These are phyloP conservation scores for Tolypocladium tropicale DNA, from an alignment of 2,329 filamentous ascomycete species.

Conservation along the genomic window DNA sequence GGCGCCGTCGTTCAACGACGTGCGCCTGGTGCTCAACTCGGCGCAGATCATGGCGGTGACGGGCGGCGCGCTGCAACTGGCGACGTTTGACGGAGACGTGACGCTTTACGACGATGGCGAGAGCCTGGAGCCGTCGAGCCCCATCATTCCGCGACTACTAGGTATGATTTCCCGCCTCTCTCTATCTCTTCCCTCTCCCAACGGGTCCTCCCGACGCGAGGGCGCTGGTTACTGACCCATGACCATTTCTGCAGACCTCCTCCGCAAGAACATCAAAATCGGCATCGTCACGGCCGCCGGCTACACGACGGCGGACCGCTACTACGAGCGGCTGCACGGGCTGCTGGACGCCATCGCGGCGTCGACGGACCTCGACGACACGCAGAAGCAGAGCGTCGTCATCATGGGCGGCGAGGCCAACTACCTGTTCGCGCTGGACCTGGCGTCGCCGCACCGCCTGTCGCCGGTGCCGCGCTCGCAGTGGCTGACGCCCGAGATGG, in stretches of 20 bases:
- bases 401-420: slow-evolving; percentile 96
- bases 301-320: slow-evolving; percentile 78
- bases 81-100: slow-evolving; percentile 96
- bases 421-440: slow-evolving; percentile 78
- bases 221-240: too few species aligned
- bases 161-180: slow-evolving; percentile 20
- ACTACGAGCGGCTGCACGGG: slow-evolving; percentile 79
- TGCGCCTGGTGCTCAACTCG: slow-evolving; percentile 86
- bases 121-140: slow-evolving; percentile 63
- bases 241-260: slow-evolving; percentile 51
- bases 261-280: slow-evolving; percentile 69
- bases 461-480: slow-evolving; percentile 52
- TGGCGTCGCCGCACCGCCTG: slow-evolving; percentile 55
- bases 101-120: slow-evolving; percentile 90
- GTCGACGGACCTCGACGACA: slow-evolving; percentile 46
- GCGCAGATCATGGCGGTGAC: slow-evolving; percentile 91
- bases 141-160: slow-evolving; percentile 59
- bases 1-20: slow-evolving; percentile 93
- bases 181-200: not conserved
- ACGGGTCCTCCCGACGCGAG: too few species aligned
- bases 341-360: slow-evolving; percentile 68
- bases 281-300: slow-evolving; percentile 96
- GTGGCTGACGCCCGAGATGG: slow-evolving; percentile 75
- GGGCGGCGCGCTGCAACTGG: slow-evolving; percentile 64
- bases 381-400: slow-evolving; percentile 68